Evolutionary conservation across 2,329 filamentous ascomycete species (phyloP).

Genomic region (Neopestalotiopsis rosae): DNA sequence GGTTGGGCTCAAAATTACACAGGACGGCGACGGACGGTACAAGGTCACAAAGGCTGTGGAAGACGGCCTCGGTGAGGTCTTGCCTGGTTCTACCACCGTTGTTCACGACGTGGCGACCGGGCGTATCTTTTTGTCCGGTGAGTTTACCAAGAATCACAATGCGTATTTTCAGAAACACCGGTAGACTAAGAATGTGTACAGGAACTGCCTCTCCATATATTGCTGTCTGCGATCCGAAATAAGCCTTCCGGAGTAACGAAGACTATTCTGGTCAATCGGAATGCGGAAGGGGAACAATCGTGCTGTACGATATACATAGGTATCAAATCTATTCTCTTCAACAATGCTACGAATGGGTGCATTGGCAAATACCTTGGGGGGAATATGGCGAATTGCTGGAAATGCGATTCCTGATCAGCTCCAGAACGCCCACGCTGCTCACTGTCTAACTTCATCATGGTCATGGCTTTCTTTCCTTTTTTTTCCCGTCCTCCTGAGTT

Average conservation of each 20-base stretch:
- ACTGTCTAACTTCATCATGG: background rate
- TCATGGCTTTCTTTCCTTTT: background rate
- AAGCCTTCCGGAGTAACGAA: background rate
- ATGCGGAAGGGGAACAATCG: background rate
- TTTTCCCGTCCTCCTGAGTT: background rate
- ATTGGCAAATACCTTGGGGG: background rate
- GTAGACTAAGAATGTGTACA: background rate
- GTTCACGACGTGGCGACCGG: constrained; percentile 35
- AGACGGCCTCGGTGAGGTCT: constrained; percentile 29
- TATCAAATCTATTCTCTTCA: background rate
- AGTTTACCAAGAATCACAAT: background rate
- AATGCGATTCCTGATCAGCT: background rate
- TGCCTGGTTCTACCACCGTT: constrained; percentile 31
- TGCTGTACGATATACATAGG: background rate
- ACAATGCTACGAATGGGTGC: background rate
- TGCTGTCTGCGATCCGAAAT: constrained; percentile 14
- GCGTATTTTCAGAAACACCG: background rate
- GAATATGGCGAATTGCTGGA: constrained; percentile 4
- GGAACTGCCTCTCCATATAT: constrained; percentile 11
- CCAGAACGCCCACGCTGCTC: constrained; percentile 10
- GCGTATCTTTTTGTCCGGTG: constrained; percentile 33
- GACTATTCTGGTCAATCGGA: background rate
- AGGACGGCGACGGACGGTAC: constrained; percentile 21
- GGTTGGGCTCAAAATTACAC: constrained; percentile 29
- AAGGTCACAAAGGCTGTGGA: constrained; percentile 33